These are phyloP conservation scores for Geosmithia morbida DNA, from an alignment of 2,329 filamentous ascomycete genomes.

Conservation along the genomic window DNA sequence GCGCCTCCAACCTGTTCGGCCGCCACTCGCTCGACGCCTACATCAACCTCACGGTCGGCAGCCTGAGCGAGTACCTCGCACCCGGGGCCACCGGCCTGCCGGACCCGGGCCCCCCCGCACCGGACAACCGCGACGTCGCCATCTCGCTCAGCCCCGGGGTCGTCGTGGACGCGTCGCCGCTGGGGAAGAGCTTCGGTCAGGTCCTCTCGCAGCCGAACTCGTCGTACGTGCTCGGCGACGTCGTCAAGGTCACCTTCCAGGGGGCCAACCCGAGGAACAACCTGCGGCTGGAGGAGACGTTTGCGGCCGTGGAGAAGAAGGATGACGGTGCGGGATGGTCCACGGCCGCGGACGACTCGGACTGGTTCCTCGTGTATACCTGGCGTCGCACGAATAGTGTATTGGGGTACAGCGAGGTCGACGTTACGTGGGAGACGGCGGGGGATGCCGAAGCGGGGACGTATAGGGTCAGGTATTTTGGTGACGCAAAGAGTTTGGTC, in stretches of 20 bases:
- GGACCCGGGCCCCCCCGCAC: conserved; percentile 47
- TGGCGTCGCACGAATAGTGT: conserved; percentile 63
- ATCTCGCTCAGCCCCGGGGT: conserved; percentile 60
- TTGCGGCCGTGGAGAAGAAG: conserved; percentile 57
- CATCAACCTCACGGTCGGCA: conserved; percentile 65
- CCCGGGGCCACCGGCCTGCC: conserved; percentile 21
- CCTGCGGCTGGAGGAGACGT: conserved; percentile 64
- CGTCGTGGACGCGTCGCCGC: conserved; percentile 53
- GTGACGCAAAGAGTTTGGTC: conserved; percentile 57
- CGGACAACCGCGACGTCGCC: conserved; percentile 52
- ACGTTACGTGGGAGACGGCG: conserved; percentile 57
- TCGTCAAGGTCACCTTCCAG: conserved; percentile 56
- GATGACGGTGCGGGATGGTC: conserved; percentile 37
- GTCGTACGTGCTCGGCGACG: conserved; percentile 44
- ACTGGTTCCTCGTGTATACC: conserved; percentile 71
- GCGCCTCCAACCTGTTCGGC: conserved; percentile 83
- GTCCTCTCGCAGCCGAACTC: conserved; percentile 39
- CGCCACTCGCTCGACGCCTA: conserved; percentile 72
- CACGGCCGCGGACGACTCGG: conserved; percentile 54
- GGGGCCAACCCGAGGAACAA: conserved; percentile 88
- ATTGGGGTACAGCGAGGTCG: conserved; percentile 64
- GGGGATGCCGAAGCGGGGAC: conserved; percentile 41
- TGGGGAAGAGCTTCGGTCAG: conserved; percentile 57
- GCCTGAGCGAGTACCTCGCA: conserved; percentile 29
- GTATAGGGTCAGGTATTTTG: conserved; percentile 74